Conservation (phyloP, 2,329 filamentous ascomycete genomes). For the Aspergillus hortae region DNA sequence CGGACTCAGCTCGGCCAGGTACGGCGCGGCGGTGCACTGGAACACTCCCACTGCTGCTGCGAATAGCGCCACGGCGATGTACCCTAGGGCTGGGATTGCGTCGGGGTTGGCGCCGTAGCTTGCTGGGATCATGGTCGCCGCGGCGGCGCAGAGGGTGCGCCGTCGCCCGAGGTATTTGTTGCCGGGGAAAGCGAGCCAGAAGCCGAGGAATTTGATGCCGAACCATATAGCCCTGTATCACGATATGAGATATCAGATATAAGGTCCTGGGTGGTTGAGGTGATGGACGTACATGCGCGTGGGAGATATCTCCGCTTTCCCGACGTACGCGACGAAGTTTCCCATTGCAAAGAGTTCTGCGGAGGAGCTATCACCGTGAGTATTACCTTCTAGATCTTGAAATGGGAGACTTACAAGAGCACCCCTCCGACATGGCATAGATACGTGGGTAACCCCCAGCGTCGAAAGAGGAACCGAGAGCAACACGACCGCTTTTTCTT, state of each 20-base stretch:
- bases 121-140: neutral
- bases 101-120: neutral
- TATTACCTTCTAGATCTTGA: neutral
- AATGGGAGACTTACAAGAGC: neutral
- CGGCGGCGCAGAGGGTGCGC: neutral
- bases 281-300: neutral
- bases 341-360: neutral
- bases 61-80: neutral
- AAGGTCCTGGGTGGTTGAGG: neutral
- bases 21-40: neutral
- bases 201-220: neutral
- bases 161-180: neutral
- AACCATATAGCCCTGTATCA: neutral
- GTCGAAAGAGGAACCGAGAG: neutral
- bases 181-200: neutral
- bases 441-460: neutral
- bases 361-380: neutral
- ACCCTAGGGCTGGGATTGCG: neutral
- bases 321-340: neutral
- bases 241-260: too few relatives aligned
- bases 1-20: neutral
- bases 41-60: neutral
- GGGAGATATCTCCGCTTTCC: neutral
- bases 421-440: neutral
- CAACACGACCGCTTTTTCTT: neutral